A percentile compares a stretch with the other conserved stretches of the same genome.
Evolutionary conservation across 495 filamentous ascomycete species (phyloP).

Genomic region (Penicillium riverlandense): DNA sequence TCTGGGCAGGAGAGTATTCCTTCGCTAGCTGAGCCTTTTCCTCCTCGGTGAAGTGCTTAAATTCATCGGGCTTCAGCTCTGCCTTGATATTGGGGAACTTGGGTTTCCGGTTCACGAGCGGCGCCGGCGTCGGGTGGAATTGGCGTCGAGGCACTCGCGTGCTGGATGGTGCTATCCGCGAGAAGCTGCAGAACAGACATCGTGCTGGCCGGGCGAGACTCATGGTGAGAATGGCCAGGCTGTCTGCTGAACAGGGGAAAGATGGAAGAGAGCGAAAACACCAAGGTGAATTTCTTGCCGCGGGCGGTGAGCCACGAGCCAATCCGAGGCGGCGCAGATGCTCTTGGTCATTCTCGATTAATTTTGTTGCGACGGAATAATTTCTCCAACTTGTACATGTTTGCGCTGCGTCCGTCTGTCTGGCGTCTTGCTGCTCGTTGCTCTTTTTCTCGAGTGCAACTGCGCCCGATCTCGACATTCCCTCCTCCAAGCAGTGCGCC

Average conservation of each 20-base stretch:
- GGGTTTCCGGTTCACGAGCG: slow-evolving; percentile 28
- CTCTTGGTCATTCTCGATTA: slow-evolving; percentile 3
- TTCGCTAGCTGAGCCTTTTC: slow-evolving; percentile 57
- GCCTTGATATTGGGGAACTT: slow-evolving; percentile 17
- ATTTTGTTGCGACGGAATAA: neutral
- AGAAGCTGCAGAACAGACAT: slow-evolving; percentile 50
- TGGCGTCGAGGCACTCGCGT: slow-evolving; percentile 42
- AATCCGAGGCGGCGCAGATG: slow-evolving; percentile 18
- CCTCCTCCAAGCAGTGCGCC: slow-evolving; percentile 10
- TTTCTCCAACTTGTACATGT: slow-evolving; percentile 12
- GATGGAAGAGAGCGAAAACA: slow-evolving; percentile 21
- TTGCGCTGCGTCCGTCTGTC: slow-evolving; percentile 8
- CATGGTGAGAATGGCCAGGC: slow-evolving; percentile 34
- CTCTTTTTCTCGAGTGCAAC: neutral
- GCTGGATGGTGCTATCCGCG: slow-evolving; percentile 28
- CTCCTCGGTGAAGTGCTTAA: slow-evolving; percentile 58
- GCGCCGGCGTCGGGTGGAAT: slow-evolving; percentile 43
- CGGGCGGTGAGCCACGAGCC: slow-evolving; percentile 18
- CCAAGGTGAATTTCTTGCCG: slow-evolving; percentile 25
- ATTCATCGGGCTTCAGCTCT: slow-evolving; percentile 33
- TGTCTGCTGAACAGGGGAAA: slow-evolving; percentile 22
- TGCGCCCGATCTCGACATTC: slow-evolving; percentile 1
- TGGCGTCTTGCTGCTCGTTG: slow-evolving; percentile 6
- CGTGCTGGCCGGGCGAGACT: slow-evolving; percentile 50
- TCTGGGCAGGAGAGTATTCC: slow-evolving; percentile 72